Conservation (phyloP, 2,329 filamentous ascomycete species). For the Xylariomycetidae sp. region DNA sequence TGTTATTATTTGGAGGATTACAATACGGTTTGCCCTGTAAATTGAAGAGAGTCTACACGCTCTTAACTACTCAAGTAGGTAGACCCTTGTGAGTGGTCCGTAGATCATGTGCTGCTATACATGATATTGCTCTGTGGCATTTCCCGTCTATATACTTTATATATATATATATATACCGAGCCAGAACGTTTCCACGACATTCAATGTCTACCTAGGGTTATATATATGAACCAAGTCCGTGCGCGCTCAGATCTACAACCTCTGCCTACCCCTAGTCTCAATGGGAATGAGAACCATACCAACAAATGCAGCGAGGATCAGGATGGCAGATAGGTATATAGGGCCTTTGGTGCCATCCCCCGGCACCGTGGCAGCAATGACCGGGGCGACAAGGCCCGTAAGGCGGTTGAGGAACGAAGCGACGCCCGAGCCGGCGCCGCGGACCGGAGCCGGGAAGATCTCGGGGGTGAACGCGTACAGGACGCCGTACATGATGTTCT, state of each 20-base stretch:
- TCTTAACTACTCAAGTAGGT: too few species aligned
- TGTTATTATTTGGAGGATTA: too few species aligned
- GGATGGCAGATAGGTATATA: constrained; percentile 49
- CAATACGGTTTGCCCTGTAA: too few species aligned
- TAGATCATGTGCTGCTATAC: too few species aligned
- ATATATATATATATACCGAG: constrained; percentile 5
- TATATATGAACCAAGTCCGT: too few species aligned
- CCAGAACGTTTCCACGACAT: too few species aligned
- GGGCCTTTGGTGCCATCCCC: constrained; percentile 52
- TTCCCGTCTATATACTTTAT: constrained; percentile 1
- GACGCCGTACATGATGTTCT: constrained; percentile 73
- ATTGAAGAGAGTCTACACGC: too few species aligned
- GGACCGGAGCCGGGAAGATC: constrained; percentile 65
- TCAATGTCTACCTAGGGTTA: too few species aligned
- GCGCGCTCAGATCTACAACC: constrained; percentile 43
- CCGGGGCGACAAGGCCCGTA: constrained; percentile 61
- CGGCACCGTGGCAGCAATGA: constrained; percentile 57
- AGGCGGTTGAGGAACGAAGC: constrained; percentile 65
- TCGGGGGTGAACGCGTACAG: constrained; percentile 74
- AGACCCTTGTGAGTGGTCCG: too few species aligned
- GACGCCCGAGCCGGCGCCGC: constrained; percentile 67
- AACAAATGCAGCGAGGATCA: constrained; percentile 54
- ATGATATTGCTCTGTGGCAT: too few species aligned
- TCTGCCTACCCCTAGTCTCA: constrained; percentile 55
- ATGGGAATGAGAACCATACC: constrained; percentile 57